Evolutionary conservation across 2,329 filamentous ascomycete genomes (phyloP), one percentile per base, ranked within the genome.

Genomic region (Monosporascus ibericus): DNA sequence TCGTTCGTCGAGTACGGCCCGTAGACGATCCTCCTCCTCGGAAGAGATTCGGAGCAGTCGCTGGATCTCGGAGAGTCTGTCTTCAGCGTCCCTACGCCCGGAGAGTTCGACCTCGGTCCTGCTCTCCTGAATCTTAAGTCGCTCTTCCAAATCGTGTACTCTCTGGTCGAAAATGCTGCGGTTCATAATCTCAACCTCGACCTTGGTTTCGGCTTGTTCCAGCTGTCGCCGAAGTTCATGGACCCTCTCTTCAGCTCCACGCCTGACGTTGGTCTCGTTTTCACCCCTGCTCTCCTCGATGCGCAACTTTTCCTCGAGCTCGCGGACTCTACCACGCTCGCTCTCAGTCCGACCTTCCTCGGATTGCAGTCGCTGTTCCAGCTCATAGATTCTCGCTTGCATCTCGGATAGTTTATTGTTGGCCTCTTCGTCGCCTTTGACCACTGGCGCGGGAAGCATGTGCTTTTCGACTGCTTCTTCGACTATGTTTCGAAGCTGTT

Each of bases 41-140:
- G 86, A 81, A 5, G 86, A 81, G 56, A 84, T 79, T 53, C 82
- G 80, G 25, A 90, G 76, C 22, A 86, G 77, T 51, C 84, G 78
- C 68, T 91, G 85, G n/a, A 85, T 77, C 64, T 92, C 87, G 5
- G 85, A 80, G 15, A 90, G 73, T 55, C 82, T 81, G 63, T 92
- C 88, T 65, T 92, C 87, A 1, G 85, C 85, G 36, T 82, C 77
- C 50, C 86, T 80, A 53, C 87, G 82, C 47, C 72, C 71, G 44
- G 78, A 74, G 54, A 86, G 72, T 61, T 92, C 86, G 49, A 81
- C 72, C 56, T 90, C 86, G 1, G 78, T 79, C 52, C 79, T 78
- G 37, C 77, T 75, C 58, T 90, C 84, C 37, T 86, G 81, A 9
- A 79, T 70, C 54, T 79, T 79, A 46, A 90, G 74, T 65, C 84